phyloP scores from a whole-genome alignment of 2,329 filamentous ascomycete species.

The Cercospora berteroae region DNA sequence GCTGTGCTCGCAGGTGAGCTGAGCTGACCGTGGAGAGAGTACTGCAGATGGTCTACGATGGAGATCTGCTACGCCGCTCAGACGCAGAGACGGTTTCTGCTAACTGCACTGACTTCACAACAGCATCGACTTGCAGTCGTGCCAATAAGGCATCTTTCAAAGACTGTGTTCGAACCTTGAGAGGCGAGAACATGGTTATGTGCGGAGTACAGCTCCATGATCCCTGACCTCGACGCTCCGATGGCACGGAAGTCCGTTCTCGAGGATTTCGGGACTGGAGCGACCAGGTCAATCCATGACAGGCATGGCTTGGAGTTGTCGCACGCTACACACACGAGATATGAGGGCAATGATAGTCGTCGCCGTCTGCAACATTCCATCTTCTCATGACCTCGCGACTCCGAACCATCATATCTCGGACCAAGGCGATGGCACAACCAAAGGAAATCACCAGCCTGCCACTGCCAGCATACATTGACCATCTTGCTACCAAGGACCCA shows the following conservation, averaged over 20 bases:
- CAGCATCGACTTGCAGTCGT: neutral
- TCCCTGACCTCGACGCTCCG: neutral
- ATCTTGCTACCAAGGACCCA: conserved; percentile 3
- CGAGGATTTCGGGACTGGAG: neutral
- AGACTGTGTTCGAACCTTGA: neutral
- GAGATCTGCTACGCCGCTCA: neutral
- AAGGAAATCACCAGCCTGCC: conserved; percentile 9
- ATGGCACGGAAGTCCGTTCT: neutral
- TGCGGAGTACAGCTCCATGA: neutral
- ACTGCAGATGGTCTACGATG: neutral
- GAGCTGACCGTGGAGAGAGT: neutral
- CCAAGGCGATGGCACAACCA: conserved; percentile 4
- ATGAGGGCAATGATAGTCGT: neutral
- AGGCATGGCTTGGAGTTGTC: neutral
- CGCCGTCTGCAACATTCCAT: neutral
- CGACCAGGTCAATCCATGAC: neutral
- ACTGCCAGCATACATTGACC: conserved; percentile 14
- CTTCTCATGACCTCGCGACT: conserved; percentile 8
- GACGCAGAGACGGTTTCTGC: neutral
- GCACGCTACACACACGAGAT: neutral
- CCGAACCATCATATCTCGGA: conserved; percentile 6
- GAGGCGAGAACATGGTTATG: neutral
- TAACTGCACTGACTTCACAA: neutral
- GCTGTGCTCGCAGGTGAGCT: neutral
- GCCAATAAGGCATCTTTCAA: neutral